Base-by-base conservation (phyloP, 2,329 filamentous ascomycete species). In the Metarhizium anisopliae region DNA sequence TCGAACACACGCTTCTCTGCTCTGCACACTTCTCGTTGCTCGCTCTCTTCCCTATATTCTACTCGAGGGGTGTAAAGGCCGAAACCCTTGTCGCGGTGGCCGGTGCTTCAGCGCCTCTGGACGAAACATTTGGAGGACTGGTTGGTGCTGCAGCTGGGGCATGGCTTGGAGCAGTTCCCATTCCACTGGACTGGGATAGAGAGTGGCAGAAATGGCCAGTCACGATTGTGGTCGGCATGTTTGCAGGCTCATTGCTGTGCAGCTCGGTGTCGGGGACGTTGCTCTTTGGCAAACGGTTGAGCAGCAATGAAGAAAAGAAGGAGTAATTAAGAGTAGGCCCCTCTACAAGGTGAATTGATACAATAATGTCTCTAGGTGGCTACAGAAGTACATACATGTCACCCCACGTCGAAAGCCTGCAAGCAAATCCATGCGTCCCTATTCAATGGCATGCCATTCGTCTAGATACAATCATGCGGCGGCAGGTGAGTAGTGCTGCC, bases 141-240 rank as follows among this genome's bases (percentile, higher is more conserved):
- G 70, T 92, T n/a, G 94, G 94, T 5, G 85, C 84, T 0, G 75
- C 87, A 30, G 64, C 93, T 1, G 94, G 94, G 6, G 90, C 90
- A 45, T 97, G 94, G 94, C 74, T 96, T 47, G 94, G 94, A 3
- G 94, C 94, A 7, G 84, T 97, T 54, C 94, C 95, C 0, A 97
- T 99, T 63, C 94, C 94, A 2, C 76, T 99, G 62, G 94, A 99
- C 70, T 97, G 93, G 93, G 94, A 99, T 70, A 85, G 94, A n/a
- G 91, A 95, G 63, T 99, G 94, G 94, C 94, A 99, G 81, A 89
- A 87, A 70, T 99, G 93, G 89, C 94, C 94, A 0, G 86, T 97
- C 51, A 99, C 94, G 0, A 88, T 99, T 57, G 73, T 97, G 4
- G 84, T 82, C 2, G 94, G 94, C 2, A 78, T 88, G 18, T 97